Percentiles rank a stretch among this genome's conserved stretches.
phyloP scores from a whole-genome alignment of 2,329 filamentous ascomycete genomes.

The Fusarium vanettenii region DNA sequence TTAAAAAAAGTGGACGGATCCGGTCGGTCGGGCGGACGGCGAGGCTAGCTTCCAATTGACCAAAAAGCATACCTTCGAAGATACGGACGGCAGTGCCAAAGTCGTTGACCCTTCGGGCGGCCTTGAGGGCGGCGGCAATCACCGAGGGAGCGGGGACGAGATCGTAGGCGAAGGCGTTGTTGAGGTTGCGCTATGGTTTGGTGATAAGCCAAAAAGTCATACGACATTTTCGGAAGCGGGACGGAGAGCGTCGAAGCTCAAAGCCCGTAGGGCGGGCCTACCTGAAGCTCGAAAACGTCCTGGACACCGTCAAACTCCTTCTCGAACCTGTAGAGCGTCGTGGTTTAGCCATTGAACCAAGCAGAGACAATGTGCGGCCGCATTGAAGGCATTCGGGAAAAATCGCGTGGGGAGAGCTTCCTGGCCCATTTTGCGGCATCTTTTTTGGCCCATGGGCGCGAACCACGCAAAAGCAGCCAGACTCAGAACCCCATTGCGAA shows the following conservation, averaged over 20 bases:
- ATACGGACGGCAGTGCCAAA: constrained; percentile 97
- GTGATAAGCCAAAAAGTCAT: constrained; percentile 47
- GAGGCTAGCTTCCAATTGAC: constrained; percentile 27
- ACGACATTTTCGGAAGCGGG: constrained; percentile 43
- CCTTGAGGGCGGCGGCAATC: constrained; percentile 89
- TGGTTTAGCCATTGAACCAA: constrained; percentile 46
- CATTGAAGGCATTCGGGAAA: constrained; percentile 43
- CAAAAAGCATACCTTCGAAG: constrained; percentile 84
- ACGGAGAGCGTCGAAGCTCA: constrained; percentile 34
- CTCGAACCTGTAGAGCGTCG: constrained; percentile 79
- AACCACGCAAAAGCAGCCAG: constrained; percentile 12
- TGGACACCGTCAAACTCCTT: constrained; percentile 98
- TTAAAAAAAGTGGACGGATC: constrained; percentile 5
- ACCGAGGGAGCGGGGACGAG: constrained; percentile 95
- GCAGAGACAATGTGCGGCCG: constrained; percentile 27
- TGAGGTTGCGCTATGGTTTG: constrained; percentile 80
- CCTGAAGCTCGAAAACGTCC: constrained; percentile 99
- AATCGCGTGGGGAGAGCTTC: constrained; percentile 41
- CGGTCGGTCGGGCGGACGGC: constrained; percentile 21
- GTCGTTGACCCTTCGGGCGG: constrained; percentile 96
- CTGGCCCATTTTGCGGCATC: constrained; percentile 30
- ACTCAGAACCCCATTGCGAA: constrained; percentile 9
- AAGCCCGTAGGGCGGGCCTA: constrained; percentile 57
- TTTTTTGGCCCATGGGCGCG: constrained; percentile 24
- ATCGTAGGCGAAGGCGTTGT: constrained; percentile 99